These are phyloP conservation scores for Pseudonectria foliicola DNA, from an alignment of 2,329 filamentous ascomycete genomes.

Conservation along the genomic window DNA sequence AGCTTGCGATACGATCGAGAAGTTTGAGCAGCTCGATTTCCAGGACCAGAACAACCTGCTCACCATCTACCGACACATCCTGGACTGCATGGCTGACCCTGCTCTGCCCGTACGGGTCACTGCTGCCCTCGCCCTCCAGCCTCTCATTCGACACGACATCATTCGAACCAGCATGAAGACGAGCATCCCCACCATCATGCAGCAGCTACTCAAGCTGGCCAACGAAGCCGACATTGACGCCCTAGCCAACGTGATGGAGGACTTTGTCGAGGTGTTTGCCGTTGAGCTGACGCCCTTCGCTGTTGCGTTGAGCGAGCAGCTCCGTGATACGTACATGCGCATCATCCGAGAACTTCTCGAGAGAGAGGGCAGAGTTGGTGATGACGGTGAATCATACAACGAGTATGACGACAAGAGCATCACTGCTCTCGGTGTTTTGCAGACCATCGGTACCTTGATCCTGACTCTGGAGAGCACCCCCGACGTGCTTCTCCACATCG, in stretches of 20 bases:
- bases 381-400: conserved; percentile 71
- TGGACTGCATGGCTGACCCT: conserved; percentile 94
- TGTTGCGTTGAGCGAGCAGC: conserved; percentile 88
- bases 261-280: conserved; percentile 99
- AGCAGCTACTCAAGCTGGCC: conserved; percentile 90
- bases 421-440: conserved; percentile 87
- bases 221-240: conserved; percentile 98
- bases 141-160: conserved; percentile 88
- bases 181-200: conserved; percentile 98
- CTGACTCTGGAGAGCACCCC: conserved; percentile 95
- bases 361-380: conserved; percentile 70
- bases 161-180: conserved; percentile 95
- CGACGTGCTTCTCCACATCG: conserved; percentile 87
- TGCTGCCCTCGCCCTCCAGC: conserved; percentile 87
- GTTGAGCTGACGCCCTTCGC: conserved; percentile 93
- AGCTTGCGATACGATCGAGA: conserved; percentile 95
- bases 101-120: conserved; percentile 91
- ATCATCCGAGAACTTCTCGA: conserved; percentile 90
- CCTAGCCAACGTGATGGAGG: conserved; percentile 97
- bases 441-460: conserved; percentile 96
- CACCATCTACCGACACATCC: conserved; percentile 91
- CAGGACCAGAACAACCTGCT: conserved; percentile 93
- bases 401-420: conserved; percentile 99
- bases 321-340: conserved; percentile 90
- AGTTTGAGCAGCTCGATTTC: conserved; percentile 96